Conservation (phyloP, 345 rosid species). For the Citrus medica region DNA sequence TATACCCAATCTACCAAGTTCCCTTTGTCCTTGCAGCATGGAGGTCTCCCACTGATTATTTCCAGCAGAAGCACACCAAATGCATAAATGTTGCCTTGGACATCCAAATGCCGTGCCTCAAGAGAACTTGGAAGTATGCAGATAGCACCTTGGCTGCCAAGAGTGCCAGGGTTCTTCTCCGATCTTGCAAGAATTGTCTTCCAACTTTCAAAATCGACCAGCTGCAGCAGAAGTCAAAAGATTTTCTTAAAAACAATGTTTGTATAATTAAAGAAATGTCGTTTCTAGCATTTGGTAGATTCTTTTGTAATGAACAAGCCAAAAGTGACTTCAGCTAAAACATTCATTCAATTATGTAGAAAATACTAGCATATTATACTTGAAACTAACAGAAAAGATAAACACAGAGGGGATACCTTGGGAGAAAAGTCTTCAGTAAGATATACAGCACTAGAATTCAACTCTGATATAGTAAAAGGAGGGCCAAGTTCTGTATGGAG, state of each 20-base stretch:
- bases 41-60: conserved; percentile 88
- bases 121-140: conserved; percentile 77
- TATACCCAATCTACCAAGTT: conserved; percentile 87
- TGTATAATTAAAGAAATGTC: background rate
- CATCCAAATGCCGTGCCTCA: conserved; percentile 73
- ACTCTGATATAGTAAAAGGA: conserved; percentile 85
- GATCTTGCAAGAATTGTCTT: conserved; percentile 86
- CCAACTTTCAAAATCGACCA: conserved; percentile 98
- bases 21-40: conserved; percentile 86
- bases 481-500: conserved; percentile 88
- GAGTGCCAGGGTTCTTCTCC: conserved; percentile 73
- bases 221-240: conserved; percentile 39
- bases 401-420: conserved; percentile 46
- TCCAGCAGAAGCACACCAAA: conserved; percentile 87
- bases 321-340: background rate
- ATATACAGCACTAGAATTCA: conserved; percentile 86
- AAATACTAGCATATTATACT: background rate
- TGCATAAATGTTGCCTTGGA: conserved; percentile 82
- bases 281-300: background rate
- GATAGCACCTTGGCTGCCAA: conserved; percentile 69
- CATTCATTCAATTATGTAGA: background rate
- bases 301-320: background rate
- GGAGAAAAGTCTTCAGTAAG: conserved; percentile 96
- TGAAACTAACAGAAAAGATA: background rate
- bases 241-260: background rate